Conservation (phyloP, 257 asterid species). For the Sherardia arvensis region DNA sequence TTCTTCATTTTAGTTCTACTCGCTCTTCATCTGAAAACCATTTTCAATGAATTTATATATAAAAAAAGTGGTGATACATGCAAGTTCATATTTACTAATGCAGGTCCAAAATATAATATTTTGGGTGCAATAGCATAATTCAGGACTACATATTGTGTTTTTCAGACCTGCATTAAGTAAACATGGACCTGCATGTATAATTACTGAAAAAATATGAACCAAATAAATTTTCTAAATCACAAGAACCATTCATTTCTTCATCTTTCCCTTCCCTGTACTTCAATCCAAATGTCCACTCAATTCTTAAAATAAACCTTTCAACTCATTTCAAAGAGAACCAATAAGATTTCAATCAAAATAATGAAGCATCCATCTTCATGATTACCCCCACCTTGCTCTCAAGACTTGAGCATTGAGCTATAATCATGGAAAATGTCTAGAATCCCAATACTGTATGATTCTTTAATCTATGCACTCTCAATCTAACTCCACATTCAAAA, state of each 20-base stretch:
- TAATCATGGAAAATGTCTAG: neutral
- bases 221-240: neutral
- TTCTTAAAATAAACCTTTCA: neutral
- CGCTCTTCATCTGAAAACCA: neutral
- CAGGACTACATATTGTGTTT: too few relatives aligned
- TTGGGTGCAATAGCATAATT: too few relatives aligned
- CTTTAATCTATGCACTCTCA: neutral
- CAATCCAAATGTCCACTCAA: neutral
- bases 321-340: neutral
- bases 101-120: too few relatives aligned
- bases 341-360: neutral
- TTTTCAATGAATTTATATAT: neutral
- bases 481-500: neutral
- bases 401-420: neutral
- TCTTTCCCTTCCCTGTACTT: neutral
- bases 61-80: too few relatives aligned
- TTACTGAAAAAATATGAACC: too few relatives aligned
- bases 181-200: too few relatives aligned
- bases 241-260: neutral
- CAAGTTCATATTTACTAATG: too few relatives aligned
- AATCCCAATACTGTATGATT: constrained; percentile 3
- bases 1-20: neutral
- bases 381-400: constrained; percentile 36
- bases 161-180: too few relatives aligned
- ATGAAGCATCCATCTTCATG: constrained; percentile 14